Evolutionary conservation across 2,329 filamentous ascomycete species (phyloP), one percentile per base, ranked within the genome.

Genomic region (Cladophialophora psammophila): DNA sequence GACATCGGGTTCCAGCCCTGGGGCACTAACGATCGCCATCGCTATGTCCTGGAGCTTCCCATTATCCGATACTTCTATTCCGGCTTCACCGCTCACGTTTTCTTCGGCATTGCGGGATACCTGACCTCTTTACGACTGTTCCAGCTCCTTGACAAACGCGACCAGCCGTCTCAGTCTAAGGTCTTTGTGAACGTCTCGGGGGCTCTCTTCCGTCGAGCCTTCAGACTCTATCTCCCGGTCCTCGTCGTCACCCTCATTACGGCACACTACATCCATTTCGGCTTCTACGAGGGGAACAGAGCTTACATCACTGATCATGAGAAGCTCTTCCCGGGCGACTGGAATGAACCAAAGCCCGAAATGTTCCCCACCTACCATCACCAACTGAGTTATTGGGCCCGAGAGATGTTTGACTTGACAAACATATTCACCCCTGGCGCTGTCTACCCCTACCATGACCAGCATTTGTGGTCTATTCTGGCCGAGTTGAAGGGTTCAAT

Each of bases 21-120:
- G 67, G 75, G 76, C 2, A 69, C 80, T 13, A 76, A 79, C 60
- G 67, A 69, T 13, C 69, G 67, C 59, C 69, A 73, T 35, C 63
- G 42, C 9, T 68, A 72, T 36, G n/a, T 71, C 15, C 65, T 72
- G n/a, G 79, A 81, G 67, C 71, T 82, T 4, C 80, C 80, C 10
- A 76, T 82, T 68, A 64, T 82, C n/a, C 79, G 81, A 58, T 75
- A 81, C 71, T 69, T 81, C 32, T 79, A 80, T 63, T 78, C 80
- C 3, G 80, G 81, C 31, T 73, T 73, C 58, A 72, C 72, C 4
- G 70, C 72, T 13, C 80, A 83, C 67, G 78, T 82, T 66, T 84
- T 84, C 74, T 84, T 84, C 69, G 79, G 83, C 38, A 78, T 84
- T 31, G 82, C 80, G 5, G 81, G 81, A 60, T 84, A 83, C 64